A percentile compares a stretch with the other conserved stretches of the same genome.
phyloP scores from a whole-genome alignment of 2,329 filamentous ascomycete genomes.

The Aureobasidium sp. region DNA sequence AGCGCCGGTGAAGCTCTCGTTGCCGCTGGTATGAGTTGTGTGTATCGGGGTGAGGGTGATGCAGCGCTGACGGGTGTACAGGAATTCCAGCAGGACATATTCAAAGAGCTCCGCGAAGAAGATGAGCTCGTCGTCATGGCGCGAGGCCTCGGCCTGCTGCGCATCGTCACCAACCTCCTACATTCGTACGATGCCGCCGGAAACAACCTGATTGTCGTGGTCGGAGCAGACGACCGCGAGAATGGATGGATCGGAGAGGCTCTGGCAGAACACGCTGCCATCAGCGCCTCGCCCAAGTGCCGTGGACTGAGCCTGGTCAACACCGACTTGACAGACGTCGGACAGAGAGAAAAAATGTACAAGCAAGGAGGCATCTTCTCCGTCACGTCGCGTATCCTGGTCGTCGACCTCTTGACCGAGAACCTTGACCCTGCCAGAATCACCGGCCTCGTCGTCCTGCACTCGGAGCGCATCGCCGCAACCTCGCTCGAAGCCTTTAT shows the following conservation, averaged over 20 bases:
- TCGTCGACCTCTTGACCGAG: slow-evolving; percentile 84
- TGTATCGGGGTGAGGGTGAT: background rate
- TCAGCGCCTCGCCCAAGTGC: slow-evolving; percentile 73
- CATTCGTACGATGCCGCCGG: slow-evolving; percentile 95
- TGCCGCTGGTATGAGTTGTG: slow-evolving; percentile 51
- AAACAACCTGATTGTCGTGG: slow-evolving; percentile 81
- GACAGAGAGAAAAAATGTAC: slow-evolving; percentile 86
- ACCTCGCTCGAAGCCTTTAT: slow-evolving; percentile 95
- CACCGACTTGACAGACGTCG: slow-evolving; percentile 84
- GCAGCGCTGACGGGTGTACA: slow-evolving; percentile 21
- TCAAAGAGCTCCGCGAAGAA: slow-evolving; percentile 78
- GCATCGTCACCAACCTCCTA: slow-evolving; percentile 88
- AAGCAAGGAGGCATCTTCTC: slow-evolving; percentile 82
- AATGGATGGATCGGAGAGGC: slow-evolving; percentile 97
- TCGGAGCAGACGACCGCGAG: slow-evolving; percentile 85
- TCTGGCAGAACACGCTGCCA: slow-evolving; percentile 86
- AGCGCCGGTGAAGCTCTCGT: slow-evolving; percentile 66
- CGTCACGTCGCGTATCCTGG: slow-evolving; percentile 88
- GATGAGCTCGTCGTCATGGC: slow-evolving; percentile 92
- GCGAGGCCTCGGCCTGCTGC: slow-evolving; percentile 82
- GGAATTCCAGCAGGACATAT: slow-evolving; percentile 91
- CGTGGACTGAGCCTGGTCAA: slow-evolving; percentile 87
- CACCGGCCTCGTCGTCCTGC: slow-evolving; percentile 77
- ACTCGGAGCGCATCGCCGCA: slow-evolving; percentile 76
- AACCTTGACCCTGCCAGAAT: slow-evolving; percentile 75